A percentile compares a stretch with the other conserved stretches of the same genome.
phyloP scores from a whole-genome alignment of 768 basidiomycete genomes.

The Tricholoma terreum region DNA sequence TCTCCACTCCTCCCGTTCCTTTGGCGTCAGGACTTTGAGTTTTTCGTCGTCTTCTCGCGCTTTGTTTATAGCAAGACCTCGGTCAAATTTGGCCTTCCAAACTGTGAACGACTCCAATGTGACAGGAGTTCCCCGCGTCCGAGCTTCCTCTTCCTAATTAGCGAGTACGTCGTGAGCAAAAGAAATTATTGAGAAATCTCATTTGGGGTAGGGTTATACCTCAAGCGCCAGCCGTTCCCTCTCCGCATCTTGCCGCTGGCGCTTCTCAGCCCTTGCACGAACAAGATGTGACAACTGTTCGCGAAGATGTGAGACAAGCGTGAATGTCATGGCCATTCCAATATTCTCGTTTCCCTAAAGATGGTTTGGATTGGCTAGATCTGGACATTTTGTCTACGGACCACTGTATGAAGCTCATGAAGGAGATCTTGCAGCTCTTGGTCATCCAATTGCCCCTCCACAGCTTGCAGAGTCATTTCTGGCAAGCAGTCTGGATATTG shows the following conservation, averaged over 20 bases:
- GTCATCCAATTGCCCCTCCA: conserved; percentile 61
- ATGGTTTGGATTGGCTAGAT: conserved; percentile 4
- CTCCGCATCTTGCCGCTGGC: conserved; percentile 63
- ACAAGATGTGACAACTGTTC: conserved; percentile 72
- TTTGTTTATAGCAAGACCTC: conserved; percentile 56
- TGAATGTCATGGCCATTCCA: conserved; percentile 98
- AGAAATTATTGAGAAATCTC: neutral
- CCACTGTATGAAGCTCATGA: conserved; percentile 52
- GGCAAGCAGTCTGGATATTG: conserved; percentile 86
- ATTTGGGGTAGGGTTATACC: conserved; percentile 39
- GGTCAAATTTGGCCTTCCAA: conserved; percentile 84
- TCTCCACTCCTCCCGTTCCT: conserved; percentile 85
- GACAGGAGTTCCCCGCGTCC: conserved; percentile 89
- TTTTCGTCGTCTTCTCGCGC: conserved; percentile 72
- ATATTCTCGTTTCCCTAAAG: conserved; percentile 77
- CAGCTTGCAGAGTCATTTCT: conserved; percentile 57
- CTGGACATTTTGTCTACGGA: conserved; percentile 29
- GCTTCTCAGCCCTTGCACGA: conserved; percentile 52
- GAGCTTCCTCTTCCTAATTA: conserved; percentile 77
- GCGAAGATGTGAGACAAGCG: conserved; percentile 80
- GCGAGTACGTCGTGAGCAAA: conserved; percentile 5
- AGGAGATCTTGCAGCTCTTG: conserved; percentile 55
- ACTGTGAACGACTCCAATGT: conserved; percentile 74
- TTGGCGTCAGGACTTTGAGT: conserved; percentile 64
- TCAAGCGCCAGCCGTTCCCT: conserved; percentile 72